phyloP scores from a whole-genome alignment of 768 basidiomycete genomes.

The Rhodotorula sphaerocarpa region DNA sequence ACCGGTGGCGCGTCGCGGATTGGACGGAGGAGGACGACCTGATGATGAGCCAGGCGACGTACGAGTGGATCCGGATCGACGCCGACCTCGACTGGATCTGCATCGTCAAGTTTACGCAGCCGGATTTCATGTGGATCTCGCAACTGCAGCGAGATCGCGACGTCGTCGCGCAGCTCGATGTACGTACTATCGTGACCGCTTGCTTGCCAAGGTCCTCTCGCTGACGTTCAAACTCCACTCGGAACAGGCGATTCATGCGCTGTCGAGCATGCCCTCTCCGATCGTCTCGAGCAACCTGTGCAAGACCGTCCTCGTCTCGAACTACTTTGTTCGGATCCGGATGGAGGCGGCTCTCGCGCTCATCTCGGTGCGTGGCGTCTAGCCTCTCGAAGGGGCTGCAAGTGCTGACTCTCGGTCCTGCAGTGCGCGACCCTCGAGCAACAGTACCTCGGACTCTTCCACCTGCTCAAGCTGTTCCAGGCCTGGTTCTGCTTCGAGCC shows the following conservation, averaged over 20 bases:
- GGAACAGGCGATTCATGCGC: conserved; percentile 76
- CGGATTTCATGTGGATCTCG: conserved; percentile 97
- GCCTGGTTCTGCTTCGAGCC: conserved; percentile 63
- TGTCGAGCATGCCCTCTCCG: conserved; percentile 48
- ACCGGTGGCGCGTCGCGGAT: conserved; percentile 92
- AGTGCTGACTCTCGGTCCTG: neutral
- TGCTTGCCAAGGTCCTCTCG: accelerated
- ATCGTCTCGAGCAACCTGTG: conserved; percentile 86
- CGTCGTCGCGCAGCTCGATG: conserved; percentile 94
- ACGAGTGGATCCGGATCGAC: conserved; percentile 99
- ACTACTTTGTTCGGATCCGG: conserved; percentile 91
- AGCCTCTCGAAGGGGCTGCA: neutral
- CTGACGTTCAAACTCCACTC: neutral
- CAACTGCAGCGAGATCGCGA: conserved; percentile 92
- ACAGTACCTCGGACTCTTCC: conserved; percentile 85
- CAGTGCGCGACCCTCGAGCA: conserved; percentile 77
- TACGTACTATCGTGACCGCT: conserved; percentile 38
- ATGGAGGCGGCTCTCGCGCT: conserved; percentile 86
- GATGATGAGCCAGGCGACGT: conserved; percentile 82
- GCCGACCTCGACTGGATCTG: conserved; percentile 99
- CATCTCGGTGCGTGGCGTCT: conserved; percentile 17
- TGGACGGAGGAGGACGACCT: conserved; percentile 93
- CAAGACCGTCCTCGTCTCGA: conserved; percentile 84
- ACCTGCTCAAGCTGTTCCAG: conserved; percentile 88
- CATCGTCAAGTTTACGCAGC: conserved; percentile 82